phyloP scores from a whole-genome alignment of 225 moss, liverwort and hornwort genomes.

The Rhytidiadelphus loreus region DNA sequence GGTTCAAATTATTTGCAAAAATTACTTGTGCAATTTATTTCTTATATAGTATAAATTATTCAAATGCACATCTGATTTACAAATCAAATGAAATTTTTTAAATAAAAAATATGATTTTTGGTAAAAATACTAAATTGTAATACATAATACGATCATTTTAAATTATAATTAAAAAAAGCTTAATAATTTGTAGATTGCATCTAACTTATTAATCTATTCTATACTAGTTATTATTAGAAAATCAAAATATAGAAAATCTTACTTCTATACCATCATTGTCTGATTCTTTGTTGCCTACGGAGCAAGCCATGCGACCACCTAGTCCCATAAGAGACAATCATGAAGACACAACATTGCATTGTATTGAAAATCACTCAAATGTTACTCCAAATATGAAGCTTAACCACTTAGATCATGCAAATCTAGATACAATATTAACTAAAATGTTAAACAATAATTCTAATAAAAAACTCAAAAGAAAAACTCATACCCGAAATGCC shows the following conservation, averaged over 20 bases:
- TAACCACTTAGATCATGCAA: not conserved
- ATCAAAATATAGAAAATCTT: not conserved
- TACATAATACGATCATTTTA: not conserved
- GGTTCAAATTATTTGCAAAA: fast-evolving
- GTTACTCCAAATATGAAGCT: no score
- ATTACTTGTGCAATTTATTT: no score
- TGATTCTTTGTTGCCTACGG: not conserved
- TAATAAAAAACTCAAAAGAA: not conserved
- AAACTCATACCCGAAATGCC: not conserved
- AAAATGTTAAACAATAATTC: not conserved
- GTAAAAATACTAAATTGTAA: not conserved
- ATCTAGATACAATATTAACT: not conserved
- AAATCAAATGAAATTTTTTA: not conserved
- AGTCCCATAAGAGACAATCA: not conserved
- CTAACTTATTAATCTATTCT: not conserved
- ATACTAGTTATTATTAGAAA: not conserved
- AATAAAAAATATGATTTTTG: not conserved
- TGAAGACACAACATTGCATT: not conserved
- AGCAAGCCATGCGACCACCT: not conserved
- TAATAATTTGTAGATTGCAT: no score
- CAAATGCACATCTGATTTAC: not conserved
- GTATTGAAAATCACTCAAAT: not conserved
- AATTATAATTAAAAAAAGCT: no score
- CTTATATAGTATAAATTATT: not conserved
- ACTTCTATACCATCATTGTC: not conserved